Percentiles rank a stretch among this genome's conserved stretches.
Evolutionary conservation across 73 alveolate genomes (phyloP).

Genomic region (Effrenium voratum): DNA sequence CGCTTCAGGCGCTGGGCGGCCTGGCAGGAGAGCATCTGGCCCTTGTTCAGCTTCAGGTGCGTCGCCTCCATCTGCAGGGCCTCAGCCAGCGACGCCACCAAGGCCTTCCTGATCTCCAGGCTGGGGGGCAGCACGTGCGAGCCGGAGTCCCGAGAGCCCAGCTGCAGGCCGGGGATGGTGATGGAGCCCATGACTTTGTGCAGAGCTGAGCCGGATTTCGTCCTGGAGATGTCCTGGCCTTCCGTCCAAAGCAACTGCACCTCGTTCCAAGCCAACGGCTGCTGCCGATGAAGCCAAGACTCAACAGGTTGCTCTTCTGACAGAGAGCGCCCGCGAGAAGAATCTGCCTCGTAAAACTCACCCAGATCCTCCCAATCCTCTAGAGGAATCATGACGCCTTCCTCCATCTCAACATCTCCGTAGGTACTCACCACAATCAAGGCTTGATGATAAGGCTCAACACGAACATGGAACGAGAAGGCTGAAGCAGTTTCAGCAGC

Average conservation of each 20-base stretch:
- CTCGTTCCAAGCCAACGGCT: neutral
- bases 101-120: slow-evolving; percentile 2
- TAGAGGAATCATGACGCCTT: neutral
- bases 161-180: slow-evolving; percentile 16
- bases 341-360: neutral
- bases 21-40: slow-evolving; percentile 15
- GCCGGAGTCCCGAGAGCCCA: too few relatives aligned
- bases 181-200: slow-evolving; percentile 4
- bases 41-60: neutral
- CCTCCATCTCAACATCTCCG: slow-evolving; percentile 80
- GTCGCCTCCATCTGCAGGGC: neutral
- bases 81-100: slow-evolving; percentile 29
- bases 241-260: slow-evolving; percentile 9
- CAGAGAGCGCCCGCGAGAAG: slow-evolving; percentile 14
- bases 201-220: neutral
- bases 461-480: slow-evolving; percentile 44
- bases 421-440: slow-evolving; percentile 66
- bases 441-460: slow-evolving; percentile 38
- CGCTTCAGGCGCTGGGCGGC: neutral
- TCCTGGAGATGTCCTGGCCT: neutral
- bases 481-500: neutral
- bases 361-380: neutral
- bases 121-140: slow-evolving; percentile 8
- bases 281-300: neutral
- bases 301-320: neutral